Percentiles rank a stretch among this genome's conserved stretches.
Evolutionary conservation across 2,329 filamentous ascomycete genomes (phyloP).

Genomic region (Ophiostoma angusticollis): DNA sequence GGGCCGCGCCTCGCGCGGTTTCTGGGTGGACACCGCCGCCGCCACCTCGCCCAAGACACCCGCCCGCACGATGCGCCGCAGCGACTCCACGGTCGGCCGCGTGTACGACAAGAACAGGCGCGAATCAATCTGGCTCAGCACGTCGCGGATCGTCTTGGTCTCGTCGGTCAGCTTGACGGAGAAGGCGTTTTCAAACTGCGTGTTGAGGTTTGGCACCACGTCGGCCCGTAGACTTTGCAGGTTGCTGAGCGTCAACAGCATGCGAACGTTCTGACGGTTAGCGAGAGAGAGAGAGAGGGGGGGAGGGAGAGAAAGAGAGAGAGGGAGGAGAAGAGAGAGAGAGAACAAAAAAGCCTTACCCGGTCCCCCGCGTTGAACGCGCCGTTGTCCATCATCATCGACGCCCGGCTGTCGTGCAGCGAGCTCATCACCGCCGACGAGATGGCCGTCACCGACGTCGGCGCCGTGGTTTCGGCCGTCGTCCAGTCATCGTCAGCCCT

Average conservation of each 20-base stretch:
- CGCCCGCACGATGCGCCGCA: conserved; percentile 56
- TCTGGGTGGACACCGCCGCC: conserved; percentile 41
- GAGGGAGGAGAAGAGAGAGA: background rate
- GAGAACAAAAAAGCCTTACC: conserved; percentile 26
- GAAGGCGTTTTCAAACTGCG: conserved; percentile 87
- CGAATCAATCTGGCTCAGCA: conserved; percentile 78
- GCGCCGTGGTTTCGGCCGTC: conserved; percentile 22
- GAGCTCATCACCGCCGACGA: conserved; percentile 6
- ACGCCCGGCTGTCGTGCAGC: conserved; percentile 16
- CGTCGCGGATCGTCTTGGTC: conserved; percentile 79
- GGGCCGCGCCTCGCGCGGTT: conserved; percentile 62
- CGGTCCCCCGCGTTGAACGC: conserved; percentile 43
- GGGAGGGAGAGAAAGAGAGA: background rate
- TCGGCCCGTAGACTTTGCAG: conserved; percentile 70
- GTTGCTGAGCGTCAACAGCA: conserved; percentile 89
- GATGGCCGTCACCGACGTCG: conserved; percentile 2
- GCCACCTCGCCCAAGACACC: conserved; percentile 51
- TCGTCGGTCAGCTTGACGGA: conserved; percentile 91
- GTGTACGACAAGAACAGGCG: conserved; percentile 90
- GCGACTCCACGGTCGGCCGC: conserved; percentile 54
- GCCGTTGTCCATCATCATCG: conserved; percentile 27
- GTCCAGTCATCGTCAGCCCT: conserved; percentile 52
- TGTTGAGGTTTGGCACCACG: conserved; percentile 76
- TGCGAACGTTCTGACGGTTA: conserved; percentile 60
- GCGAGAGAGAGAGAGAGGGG: background rate